These are phyloP conservation scores for Colletotrichum endophyticum DNA, from an alignment of 2,329 filamentous ascomycete genomes.

Conservation along the genomic window DNA sequence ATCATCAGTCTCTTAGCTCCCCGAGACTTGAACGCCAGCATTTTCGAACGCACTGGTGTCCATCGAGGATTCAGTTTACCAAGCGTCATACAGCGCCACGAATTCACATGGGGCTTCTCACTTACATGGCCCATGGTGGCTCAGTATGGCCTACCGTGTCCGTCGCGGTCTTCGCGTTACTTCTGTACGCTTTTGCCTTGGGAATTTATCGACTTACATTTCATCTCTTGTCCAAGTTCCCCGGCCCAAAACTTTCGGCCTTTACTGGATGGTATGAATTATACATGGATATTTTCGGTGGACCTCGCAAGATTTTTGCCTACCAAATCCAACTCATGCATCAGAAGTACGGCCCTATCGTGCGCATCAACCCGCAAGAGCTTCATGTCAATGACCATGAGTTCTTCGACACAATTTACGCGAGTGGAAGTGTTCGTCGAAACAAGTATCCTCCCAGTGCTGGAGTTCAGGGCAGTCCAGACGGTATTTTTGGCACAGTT, in stretches of 20 bases:
- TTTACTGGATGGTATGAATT: background rate
- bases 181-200: background rate
- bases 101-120: background rate
- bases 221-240: background rate
- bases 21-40: background rate
- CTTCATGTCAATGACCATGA: background rate
- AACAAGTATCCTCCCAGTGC: background rate
- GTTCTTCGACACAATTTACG: background rate
- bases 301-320: background rate
- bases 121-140: background rate
- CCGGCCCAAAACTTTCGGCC: background rate
- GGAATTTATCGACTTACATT: background rate
- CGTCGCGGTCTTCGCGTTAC: background rate
- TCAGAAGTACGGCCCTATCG: background rate
- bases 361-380: background rate
- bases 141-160: background rate
- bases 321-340: background rate
- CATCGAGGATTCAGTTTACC: background rate
- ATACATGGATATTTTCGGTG: background rate
- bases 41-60: background rate
- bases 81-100: background rate
- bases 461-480: background rate
- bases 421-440: background rate
- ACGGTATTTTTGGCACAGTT: background rate
- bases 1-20: background rate